phyloP scores from a whole-genome alignment of 306 rosid genomes.

The Ormosia emarginata region DNA sequence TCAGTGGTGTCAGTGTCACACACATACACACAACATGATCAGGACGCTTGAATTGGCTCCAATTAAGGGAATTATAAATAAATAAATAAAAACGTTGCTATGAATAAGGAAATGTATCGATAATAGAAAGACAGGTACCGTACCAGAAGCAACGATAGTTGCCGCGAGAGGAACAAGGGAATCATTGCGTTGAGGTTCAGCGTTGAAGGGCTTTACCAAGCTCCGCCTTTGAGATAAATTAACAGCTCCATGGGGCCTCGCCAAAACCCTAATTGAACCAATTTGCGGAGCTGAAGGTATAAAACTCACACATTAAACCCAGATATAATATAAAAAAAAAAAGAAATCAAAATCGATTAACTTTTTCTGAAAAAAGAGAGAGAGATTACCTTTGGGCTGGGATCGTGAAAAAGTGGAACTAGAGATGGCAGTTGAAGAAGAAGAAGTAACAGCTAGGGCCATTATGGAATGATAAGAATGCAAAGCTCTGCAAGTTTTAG shows the following conservation, averaged over 20 bases:
- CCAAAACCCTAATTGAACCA: conserved; percentile 38
- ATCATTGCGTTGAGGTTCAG: conserved; percentile 41
- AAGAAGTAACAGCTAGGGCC: conserved; percentile 60
- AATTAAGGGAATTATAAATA: not conserved
- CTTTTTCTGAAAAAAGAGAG: not conserved
- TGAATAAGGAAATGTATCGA: too few species aligned
- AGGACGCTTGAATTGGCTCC: not conserved
- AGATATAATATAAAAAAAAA: too few species aligned
- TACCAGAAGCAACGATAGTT: conserved; percentile 49
- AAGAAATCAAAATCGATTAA: not conserved
- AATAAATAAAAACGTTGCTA: too few species aligned
- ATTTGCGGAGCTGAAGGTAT: conserved; percentile 47
- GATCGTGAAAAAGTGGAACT: conserved; percentile 31
- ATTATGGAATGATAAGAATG: not conserved
- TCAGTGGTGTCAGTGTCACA: not conserved
- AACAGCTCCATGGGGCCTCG: conserved; percentile 19
- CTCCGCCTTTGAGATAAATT: conserved; percentile 35
- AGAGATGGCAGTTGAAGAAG: conserved; percentile 49
- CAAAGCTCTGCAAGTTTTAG: too few species aligned
- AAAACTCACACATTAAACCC: not conserved
- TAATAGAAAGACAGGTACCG: too few species aligned
- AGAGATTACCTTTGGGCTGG: conserved; percentile 47
- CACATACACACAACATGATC: too few species aligned
- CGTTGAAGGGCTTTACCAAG: conserved; percentile 42
- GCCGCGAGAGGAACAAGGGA: conserved; percentile 52